phyloP scores from a whole-genome alignment of 2,329 filamentous ascomycete genomes.

The Coleophoma cylindrospora region DNA sequence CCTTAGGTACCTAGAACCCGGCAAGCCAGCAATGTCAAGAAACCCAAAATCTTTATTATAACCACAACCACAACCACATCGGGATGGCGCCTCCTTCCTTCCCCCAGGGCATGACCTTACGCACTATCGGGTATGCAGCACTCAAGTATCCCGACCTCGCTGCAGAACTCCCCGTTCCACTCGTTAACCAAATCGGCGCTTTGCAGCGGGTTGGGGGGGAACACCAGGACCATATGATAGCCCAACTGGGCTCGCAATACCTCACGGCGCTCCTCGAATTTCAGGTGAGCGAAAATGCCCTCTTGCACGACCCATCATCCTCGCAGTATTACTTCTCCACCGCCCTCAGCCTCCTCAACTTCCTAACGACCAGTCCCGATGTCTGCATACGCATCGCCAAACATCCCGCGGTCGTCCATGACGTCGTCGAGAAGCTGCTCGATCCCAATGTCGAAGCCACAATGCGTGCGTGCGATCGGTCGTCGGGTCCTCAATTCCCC shows the following conservation, averaged over 20 bases:
- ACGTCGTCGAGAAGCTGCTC: slow-evolving; percentile 15
- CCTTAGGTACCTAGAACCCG: no score
- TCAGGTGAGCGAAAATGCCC: slow-evolving; percentile 13
- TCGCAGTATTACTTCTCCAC: slow-evolving; percentile 18
- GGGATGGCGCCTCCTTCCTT: slow-evolving; percentile 14
- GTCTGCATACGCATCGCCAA: slow-evolving; percentile 12
- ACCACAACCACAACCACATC: not conserved
- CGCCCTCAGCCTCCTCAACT: slow-evolving; percentile 16
- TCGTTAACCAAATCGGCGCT: slow-evolving; percentile 13
- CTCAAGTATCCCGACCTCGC: slow-evolving; percentile 13
- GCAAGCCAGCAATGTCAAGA: no score
- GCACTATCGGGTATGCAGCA: slow-evolving; percentile 13
- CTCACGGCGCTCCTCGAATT: slow-evolving; percentile 15
- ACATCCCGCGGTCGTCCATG: slow-evolving; percentile 13
- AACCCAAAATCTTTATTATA: no score
- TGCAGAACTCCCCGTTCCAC: slow-evolving; percentile 5
- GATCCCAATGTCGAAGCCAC: slow-evolving; percentile 7
- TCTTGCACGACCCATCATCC: not conserved
- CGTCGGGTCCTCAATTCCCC: slow-evolving; percentile 1
- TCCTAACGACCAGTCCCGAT: slow-evolving; percentile 13
- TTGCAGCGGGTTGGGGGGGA: slow-evolving; percentile 7
- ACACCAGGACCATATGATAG: slow-evolving; percentile 11
- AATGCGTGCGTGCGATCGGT: slow-evolving; percentile 16
- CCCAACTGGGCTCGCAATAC: slow-evolving; percentile 20
- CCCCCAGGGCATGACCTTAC: slow-evolving; percentile 13